phyloP scores from a whole-genome alignment of 495 filamentous ascomycete species.

The Aspergillus homomorphus region DNA sequence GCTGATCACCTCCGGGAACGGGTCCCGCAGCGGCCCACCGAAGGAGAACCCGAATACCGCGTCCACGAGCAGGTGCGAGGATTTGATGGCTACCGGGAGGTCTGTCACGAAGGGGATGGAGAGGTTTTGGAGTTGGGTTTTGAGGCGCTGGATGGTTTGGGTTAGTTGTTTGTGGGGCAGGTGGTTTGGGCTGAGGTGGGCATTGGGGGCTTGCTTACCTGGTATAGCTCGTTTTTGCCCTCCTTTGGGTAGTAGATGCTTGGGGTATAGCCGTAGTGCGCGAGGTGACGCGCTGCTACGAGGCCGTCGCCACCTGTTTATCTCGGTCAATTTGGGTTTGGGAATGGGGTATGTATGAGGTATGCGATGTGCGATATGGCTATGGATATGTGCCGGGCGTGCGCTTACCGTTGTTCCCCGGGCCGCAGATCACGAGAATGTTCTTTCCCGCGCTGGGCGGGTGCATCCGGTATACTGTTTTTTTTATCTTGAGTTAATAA shows the following conservation, averaged over 20 bases:
- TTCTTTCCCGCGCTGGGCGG: constrained; percentile 68
- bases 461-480: constrained; percentile 75
- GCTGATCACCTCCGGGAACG: constrained; percentile 76
- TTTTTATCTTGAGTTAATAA: not conserved
- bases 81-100: constrained; percentile 61
- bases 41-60: constrained; percentile 98
- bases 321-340: constrained; percentile 10
- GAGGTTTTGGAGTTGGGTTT: constrained; percentile 78
- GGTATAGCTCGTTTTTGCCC: constrained; percentile 83
- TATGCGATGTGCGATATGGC: no score
- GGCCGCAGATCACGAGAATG: constrained; percentile 86
- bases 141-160: constrained; percentile 56
- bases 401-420: constrained; percentile 81
- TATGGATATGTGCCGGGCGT: not conserved
- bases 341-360: not conserved
- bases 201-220: constrained; percentile 42
- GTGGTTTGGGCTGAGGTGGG: not conserved
- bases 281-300: constrained; percentile 91
- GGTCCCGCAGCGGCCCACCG: constrained; percentile 84
- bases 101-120: constrained; percentile 81
- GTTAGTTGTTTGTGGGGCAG: not conserved
- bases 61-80: constrained; percentile 79
- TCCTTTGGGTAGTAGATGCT: constrained; percentile 92
- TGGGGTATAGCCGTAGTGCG: constrained; percentile 87
- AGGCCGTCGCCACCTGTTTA: constrained; percentile 84